phyloP scores from a whole-genome alignment of 345 rosid species.

The Murraya koenigii region DNA sequence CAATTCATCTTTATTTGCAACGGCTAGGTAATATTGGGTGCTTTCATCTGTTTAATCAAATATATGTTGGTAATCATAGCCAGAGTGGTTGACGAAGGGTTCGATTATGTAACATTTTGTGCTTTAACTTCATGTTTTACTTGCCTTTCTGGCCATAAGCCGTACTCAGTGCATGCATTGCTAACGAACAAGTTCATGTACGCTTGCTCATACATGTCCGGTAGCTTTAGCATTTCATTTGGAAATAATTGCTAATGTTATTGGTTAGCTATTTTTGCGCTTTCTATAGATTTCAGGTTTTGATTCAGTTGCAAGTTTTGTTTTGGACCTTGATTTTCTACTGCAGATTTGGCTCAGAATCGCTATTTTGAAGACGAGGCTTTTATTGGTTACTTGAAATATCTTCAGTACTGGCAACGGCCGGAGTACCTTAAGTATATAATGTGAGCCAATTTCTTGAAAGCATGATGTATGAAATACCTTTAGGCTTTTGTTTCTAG shows the following conservation, averaged over 20 bases:
- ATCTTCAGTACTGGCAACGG: conserved; percentile 94
- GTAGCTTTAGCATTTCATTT: neutral
- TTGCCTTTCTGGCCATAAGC: neutral
- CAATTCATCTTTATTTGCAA: neutral
- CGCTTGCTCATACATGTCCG: neutral
- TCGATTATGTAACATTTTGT: neutral
- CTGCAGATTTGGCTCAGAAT: conserved; percentile 79
- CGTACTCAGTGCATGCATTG: neutral
- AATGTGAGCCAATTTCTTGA: conserved; percentile 54
- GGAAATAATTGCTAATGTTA: neutral
- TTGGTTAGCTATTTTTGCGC: neutral
- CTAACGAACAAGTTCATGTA: too few species aligned
- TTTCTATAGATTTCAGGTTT: neutral
- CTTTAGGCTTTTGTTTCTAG: conserved; percentile 1
- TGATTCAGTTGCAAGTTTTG: neutral
- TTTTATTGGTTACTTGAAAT: conserved; percentile 93
- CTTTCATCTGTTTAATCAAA: neutral
- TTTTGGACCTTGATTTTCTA: neutral
- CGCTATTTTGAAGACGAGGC: conserved; percentile 98
- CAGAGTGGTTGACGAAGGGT: too few species aligned
- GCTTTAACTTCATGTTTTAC: neutral
- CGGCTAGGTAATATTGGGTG: neutral
- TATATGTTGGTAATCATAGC: neutral
- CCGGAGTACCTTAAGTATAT: conserved; percentile 88
- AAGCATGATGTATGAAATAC: neutral